Evolutionary conservation across 768 basidiomycete species (phyloP).

Genomic region (Lanmaoa rubissima): DNA sequence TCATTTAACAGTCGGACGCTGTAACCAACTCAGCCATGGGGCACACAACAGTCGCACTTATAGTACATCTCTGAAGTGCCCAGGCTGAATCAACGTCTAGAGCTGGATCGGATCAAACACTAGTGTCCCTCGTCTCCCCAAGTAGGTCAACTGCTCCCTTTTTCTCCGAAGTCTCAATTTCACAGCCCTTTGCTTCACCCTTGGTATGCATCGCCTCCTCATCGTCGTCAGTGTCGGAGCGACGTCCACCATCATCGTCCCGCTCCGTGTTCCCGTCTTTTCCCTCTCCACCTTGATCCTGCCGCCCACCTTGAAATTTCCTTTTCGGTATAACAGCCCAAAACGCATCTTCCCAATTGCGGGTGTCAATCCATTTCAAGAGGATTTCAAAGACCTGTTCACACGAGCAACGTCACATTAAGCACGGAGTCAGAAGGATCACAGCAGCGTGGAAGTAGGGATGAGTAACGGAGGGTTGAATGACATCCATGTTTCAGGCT

Average conservation of each 20-base stretch:
- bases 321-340: constrained; percentile 88
- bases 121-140: no score
- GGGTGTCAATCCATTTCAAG: constrained; percentile 81
- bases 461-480: not conserved
- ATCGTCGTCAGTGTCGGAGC: not conserved
- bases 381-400: constrained; percentile 82
- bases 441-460: not conserved
- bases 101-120: no score
- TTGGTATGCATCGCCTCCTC: not conserved
- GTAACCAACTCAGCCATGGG: constrained; percentile 54
- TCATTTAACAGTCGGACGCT: constrained; percentile 47
- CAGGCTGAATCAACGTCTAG: no score
- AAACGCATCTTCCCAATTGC: constrained; percentile 84
- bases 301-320: constrained; percentile 60
- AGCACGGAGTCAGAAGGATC: constrained; percentile 2
- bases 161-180: not conserved
- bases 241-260: not conserved
- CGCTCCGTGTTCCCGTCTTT: not conserved
- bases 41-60: constrained; percentile 17
- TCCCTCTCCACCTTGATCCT: constrained; percentile 14
- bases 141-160: not conserved
- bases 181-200: not conserved
- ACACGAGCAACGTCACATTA: not conserved
- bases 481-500: not conserved
- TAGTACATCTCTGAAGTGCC: not conserved